phyloP scores from a whole-genome alignment of 306 rosid species.

The Medicago ruthenica region DNA sequence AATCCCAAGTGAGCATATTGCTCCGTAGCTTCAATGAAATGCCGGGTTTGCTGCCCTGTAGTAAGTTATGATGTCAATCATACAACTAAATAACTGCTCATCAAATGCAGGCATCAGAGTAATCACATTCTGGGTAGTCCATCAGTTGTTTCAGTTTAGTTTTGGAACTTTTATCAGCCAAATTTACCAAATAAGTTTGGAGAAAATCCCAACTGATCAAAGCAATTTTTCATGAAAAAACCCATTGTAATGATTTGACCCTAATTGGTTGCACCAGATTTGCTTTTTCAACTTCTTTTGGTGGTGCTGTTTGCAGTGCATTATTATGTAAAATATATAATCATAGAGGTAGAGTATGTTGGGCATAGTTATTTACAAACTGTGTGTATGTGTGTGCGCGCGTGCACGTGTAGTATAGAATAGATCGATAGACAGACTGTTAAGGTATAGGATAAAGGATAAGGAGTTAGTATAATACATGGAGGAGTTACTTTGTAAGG shows the following conservation, averaged over 20 bases:
- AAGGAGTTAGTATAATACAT: too few relatives aligned
- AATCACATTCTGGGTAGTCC: slow-evolving; percentile 7
- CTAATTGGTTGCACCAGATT: slow-evolving; percentile 16
- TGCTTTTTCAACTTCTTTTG: slow-evolving; percentile 18
- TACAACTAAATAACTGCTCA: slow-evolving; percentile 22
- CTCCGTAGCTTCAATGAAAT: slow-evolving; percentile 86
- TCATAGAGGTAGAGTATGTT: slow-evolving; percentile 8
- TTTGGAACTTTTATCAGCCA: slow-evolving; percentile 19
- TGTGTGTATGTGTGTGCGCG: not conserved
- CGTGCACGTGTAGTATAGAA: not conserved
- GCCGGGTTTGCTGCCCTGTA: slow-evolving; percentile 96
- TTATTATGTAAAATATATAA: slow-evolving; percentile 18
- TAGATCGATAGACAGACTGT: not conserved
- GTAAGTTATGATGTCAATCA: slow-evolving; percentile 18
- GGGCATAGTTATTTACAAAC: not conserved
- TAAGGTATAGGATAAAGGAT: too few relatives aligned
- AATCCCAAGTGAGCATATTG: slow-evolving; percentile 93
- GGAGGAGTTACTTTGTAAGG: too few relatives aligned
- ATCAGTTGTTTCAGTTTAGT: slow-evolving; percentile 22
- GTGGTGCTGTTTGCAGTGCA: not conserved
- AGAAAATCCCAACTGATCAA: slow-evolving; percentile 18
- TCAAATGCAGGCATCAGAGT: slow-evolving; percentile 17
- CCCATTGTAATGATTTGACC: slow-evolving; percentile 22
- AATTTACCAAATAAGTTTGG: slow-evolving; percentile 25
- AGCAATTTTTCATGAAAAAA: slow-evolving; percentile 31